Evolutionary conservation across 106 monocot species (phyloP), one percentile per base, ranked within the genome.

Genomic region (Acanthochlamys bracteata): DNA sequence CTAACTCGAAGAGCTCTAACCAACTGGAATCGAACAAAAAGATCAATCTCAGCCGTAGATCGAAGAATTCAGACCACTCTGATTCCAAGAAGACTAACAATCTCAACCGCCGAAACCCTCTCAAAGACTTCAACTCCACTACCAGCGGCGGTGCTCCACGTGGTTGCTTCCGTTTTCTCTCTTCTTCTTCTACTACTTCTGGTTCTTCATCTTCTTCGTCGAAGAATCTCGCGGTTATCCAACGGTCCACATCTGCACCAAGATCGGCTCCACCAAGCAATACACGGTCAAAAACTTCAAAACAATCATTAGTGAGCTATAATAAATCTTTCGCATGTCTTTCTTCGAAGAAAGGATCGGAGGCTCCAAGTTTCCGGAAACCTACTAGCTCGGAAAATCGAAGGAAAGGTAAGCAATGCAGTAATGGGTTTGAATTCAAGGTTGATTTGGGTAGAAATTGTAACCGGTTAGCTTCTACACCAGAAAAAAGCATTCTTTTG

Each of bases 121-220:
- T 79, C 40, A 79, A 66, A 63, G 74, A 74, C n/a, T 69, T 79
- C 57, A 76, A 69, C 64, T 43, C 27, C 1, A 42, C 33, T 7
- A 15, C 59, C 57, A 67, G 25, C 21, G 57, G 12, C 16, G 27
- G 11, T 23, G n/a, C 59, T 16, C 55, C 21, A 47, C 25, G 59
- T 7, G 27, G 59, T 19, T 73, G 72, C 73, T 69, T 66, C 39
- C 25, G 42, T 58, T 65, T 60, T 55, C 26, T 65, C 24, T 26
- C 60, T 41, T 59, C 42, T 33, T 47, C 26, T 9, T 66, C 80
- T 13, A n/a, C n/a, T n/a, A n/a, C n/a, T n/a, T n/a, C n/a, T n/a
- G n/a, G n/a, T n/a, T n/a, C n/a, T n/a, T n/a, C n/a, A n/a, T n/a
- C n/a, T n/a, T n/a, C n/a, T n/a, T n/a, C n/a, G n/a, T n/a, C n/a